Conservation (phyloP, 2,329 filamentous ascomycete genomes). For the Fusarium longipes region DNA sequence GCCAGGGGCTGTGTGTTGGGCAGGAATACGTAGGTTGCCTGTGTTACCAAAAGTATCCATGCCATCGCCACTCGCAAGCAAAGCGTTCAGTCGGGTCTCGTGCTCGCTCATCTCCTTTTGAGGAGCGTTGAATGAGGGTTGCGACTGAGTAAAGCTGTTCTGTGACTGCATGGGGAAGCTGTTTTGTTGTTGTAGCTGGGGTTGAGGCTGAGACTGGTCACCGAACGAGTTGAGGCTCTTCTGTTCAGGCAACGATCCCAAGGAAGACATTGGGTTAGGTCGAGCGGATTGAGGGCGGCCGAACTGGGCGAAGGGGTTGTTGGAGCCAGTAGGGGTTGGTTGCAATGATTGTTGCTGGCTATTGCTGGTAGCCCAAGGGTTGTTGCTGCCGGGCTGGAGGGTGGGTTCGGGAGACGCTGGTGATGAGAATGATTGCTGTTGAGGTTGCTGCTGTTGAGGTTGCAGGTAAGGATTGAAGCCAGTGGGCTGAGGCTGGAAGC, state of each 20-base stretch:
- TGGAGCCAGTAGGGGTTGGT: slow-evolving; percentile 91
- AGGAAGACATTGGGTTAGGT: slow-evolving; percentile 70
- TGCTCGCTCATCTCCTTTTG: slow-evolving; percentile 70
- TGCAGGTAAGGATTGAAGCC: slow-evolving; percentile 65
- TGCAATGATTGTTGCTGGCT: slow-evolving; percentile 73
- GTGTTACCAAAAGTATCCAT: slow-evolving; percentile 98
- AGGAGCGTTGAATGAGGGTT: slow-evolving; percentile 51
- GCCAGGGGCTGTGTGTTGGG: slow-evolving; percentile 95
- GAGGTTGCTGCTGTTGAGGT: slow-evolving; percentile 49
- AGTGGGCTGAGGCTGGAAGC: slow-evolving; percentile 63
- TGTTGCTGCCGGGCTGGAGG: slow-evolving; percentile 85
- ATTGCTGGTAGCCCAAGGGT: slow-evolving; percentile 83
- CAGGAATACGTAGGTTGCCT: slow-evolving; percentile 93
- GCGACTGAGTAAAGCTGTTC: slow-evolving; percentile 46
- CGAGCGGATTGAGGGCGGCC: slow-evolving; percentile 66
- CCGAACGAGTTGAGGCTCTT: slow-evolving; percentile 74
- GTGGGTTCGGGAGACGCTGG: slow-evolving; percentile 67
- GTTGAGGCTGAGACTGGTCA: slow-evolving; percentile 56
- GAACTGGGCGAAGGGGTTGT: slow-evolving; percentile 95
- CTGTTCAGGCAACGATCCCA: slow-evolving; percentile 84
- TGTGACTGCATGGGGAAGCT: slow-evolving; percentile 53
- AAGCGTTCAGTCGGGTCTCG: slow-evolving; percentile 82
- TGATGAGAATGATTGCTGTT: slow-evolving; percentile 55
- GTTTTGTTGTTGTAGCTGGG: slow-evolving; percentile 54
- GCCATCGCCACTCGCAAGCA: slow-evolving; percentile 88